Conservation (phyloP, 371 early-diverging fungal genomes). For the Lichtheimia hyalospora region DNA sequence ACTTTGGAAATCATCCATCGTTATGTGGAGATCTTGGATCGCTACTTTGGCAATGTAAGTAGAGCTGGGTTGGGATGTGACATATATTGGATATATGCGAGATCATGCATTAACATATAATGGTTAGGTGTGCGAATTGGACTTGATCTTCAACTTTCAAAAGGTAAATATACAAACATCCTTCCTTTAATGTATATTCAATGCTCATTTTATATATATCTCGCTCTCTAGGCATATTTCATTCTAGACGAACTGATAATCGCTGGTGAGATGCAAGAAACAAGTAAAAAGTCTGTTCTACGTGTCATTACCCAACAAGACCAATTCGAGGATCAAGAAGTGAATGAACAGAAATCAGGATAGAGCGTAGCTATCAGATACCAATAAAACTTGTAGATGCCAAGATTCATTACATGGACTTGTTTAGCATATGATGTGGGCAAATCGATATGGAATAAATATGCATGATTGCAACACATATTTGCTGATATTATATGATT, state of each 20-base stretch:
- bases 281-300: constrained; percentile 78
- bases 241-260: constrained; percentile 83
- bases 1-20: constrained; percentile 95
- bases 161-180: constrained; percentile 43
- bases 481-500: background rate
- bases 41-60: constrained; percentile 93
- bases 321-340: constrained; percentile 72
- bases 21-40: constrained; percentile 95
- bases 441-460: no score
- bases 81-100: background rate
- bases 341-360: constrained; percentile 51
- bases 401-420: no score
- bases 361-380: constrained; percentile 2
- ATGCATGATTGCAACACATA: no score
- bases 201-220: no score
- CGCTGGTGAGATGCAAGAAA: constrained; percentile 84
- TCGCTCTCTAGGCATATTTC: constrained; percentile 68
- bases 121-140: constrained; percentile 81
- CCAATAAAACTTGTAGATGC: no score
- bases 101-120: background rate
- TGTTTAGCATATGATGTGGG: no score
- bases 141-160: constrained; percentile 88
- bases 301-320: constrained; percentile 77
- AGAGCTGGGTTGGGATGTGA: background rate
- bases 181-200: no score